Evolutionary conservation across 2,329 filamentous ascomycete species (phyloP), one percentile per base, ranked within the genome.

Genomic region (Colletotrichum sp.): DNA sequence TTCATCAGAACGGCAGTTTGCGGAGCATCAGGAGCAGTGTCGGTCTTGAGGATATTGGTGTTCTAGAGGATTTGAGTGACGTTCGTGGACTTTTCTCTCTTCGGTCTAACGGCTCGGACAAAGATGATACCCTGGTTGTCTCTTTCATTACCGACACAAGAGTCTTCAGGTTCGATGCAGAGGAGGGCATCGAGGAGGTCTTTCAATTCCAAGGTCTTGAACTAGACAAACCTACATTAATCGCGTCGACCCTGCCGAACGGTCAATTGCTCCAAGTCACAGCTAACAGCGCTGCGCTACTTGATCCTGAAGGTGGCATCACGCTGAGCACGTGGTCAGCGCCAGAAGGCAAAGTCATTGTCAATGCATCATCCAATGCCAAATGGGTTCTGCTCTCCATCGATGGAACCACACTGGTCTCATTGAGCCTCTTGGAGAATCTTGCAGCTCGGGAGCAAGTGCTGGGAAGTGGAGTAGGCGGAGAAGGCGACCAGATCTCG

Each of bases 1-100:
- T 95, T 0, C 97, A 95, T 82, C 93, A 94, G 78, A 95, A 98
- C 80, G 97, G 97, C 22, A 96, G 94, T 71, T 86, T 99, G 69
- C 90, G 97, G 76, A 98, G 95, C 81, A 95, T 99, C 27, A 91
- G 97, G 70, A 98, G 96, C 82, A 97, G 97, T 66, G 96, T 99
- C 66, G 96, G 96, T 1, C 90, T 98, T 67, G 95, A 98, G 82
- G 95, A 98, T 71, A 86, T 96, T 18, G 96, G 96, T 25, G 89
- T 96, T 7, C 87, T 98, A 10, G 94, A 93, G 43, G 94, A 97
- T 61, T 92, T 98, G 85, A 89, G 92, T 36, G 91, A 93, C 81
- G 92, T 95, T 56, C 92, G 92, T 70, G 92, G 93, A 30, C 85
- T 98, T 3, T 98, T 96, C 87, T 89, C 93, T 5, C 83, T 98